phyloP scores from a whole-genome alignment of 495 filamentous ascomycete genomes.

The Cladorrhinum samala region DNA sequence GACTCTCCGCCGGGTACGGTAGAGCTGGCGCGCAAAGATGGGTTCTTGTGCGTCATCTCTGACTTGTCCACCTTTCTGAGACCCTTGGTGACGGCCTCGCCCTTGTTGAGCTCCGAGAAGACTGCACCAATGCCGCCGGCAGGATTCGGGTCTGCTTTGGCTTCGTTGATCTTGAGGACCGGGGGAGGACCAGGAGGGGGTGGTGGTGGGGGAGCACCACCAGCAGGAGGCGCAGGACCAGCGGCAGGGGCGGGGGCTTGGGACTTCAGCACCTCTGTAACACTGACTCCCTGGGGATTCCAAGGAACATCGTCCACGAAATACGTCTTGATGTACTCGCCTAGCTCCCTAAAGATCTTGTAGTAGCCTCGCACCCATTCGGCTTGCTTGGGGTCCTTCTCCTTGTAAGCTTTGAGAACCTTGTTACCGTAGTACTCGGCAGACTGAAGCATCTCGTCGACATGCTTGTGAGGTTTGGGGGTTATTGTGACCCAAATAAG shows the following conservation, averaged over 20 bases:
- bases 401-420: conserved; percentile 81
- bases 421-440: conserved; percentile 90
- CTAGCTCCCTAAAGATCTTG: conserved; percentile 72
- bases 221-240: conserved; percentile 36
- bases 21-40: conserved; percentile 69
- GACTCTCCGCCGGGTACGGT: conserved; percentile 58
- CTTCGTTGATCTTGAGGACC: conserved; percentile 42
- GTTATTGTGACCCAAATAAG: conserved; percentile 82
- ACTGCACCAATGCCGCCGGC: conserved; percentile 68
- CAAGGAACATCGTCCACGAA: conserved; percentile 75
- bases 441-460: conserved; percentile 68
- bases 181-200: conserved; percentile 59
- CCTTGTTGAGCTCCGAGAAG: conserved; percentile 85
- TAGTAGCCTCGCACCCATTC: conserved; percentile 88
- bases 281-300: conserved; percentile 78
- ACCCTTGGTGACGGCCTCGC: conserved; percentile 74
- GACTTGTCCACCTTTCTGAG: conserved; percentile 89
- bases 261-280: conserved; percentile 57
- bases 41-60: conserved; percentile 98
- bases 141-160: conserved; percentile 25
- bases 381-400: conserved; percentile 73
- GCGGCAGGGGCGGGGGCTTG: conserved; percentile 32
- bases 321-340: conserved; percentile 73
- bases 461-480: conserved; percentile 70
- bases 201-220: conserved; percentile 61